Conservation (phyloP, 2,329 filamentous ascomycete genomes). For the Fusarium pseudocircinatum region DNA sequence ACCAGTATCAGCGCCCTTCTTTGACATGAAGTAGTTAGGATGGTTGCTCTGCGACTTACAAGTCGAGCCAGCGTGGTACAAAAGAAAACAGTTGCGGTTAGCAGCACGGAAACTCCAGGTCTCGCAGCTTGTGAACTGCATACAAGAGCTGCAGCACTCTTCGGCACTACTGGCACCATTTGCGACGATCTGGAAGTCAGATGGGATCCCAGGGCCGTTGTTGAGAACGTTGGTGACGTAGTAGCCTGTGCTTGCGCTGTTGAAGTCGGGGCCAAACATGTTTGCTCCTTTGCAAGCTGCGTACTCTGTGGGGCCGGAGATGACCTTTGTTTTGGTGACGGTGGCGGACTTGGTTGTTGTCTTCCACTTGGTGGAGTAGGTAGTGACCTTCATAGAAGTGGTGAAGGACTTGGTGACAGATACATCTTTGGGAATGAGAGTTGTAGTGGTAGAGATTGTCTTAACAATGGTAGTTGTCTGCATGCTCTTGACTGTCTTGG, state of each 20-base stretch:
- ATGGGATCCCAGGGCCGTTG: constrained; percentile 5
- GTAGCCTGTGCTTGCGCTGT: constrained; percentile 5
- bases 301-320: background rate
- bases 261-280: constrained; percentile 10
- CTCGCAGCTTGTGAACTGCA: constrained; percentile 5
- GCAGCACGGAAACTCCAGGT: background rate
- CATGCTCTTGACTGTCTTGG: background rate
- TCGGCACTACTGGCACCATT: background rate
- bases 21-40: constrained; percentile 6
- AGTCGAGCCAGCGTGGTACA: background rate
- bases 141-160: constrained; percentile 3
- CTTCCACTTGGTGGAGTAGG: background rate
- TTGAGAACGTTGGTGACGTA: constrained; percentile 9
- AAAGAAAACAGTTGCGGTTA: constrained; percentile 14
- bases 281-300: background rate
- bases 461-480: background rate
- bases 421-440: constrained; percentile 4
- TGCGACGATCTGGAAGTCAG: background rate
- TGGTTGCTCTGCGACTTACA: background rate
- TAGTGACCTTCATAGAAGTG: background rate
- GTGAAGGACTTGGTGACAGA: background rate
- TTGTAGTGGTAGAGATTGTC: background rate
- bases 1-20: constrained; percentile 1
- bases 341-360: background rate
- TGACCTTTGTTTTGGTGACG: background rate